Evolutionary conservation across 2,329 filamentous ascomycete species (phyloP).

Genomic region (Graphilbum ipis-grandicollis): DNA sequence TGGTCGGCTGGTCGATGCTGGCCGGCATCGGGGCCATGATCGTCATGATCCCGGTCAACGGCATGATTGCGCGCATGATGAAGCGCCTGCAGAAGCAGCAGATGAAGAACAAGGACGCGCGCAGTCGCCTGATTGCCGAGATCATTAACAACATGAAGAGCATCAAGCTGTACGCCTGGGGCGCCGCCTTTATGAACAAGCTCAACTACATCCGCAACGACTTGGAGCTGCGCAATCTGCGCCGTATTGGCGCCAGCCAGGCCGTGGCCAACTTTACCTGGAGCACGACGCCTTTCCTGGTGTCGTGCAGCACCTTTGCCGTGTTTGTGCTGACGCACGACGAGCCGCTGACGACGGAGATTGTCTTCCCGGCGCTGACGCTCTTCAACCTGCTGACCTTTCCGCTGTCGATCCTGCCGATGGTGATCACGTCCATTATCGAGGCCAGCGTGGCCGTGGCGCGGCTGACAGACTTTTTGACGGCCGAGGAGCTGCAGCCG

Average conservation of each 20-base stretch:
- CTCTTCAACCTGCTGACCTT: constrained; percentile 95
- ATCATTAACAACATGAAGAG: constrained; percentile 99
- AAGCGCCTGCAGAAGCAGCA: constrained; percentile 87
- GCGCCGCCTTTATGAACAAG: constrained; percentile 91
- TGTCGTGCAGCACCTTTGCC: constrained; percentile 90
- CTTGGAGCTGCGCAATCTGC: constrained; percentile 81
- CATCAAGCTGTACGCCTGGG: constrained; percentile 98
- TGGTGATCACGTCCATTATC: constrained; percentile 94
- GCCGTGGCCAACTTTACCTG: constrained; percentile 95
- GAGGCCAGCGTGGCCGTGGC: constrained; percentile 87
- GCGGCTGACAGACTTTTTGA: constrained; percentile 70
- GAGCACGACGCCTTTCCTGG: constrained; percentile 92
- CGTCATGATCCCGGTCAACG: constrained; percentile 92
- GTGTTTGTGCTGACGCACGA: constrained; percentile 80
- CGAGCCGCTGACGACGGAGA: constrained; percentile 72
- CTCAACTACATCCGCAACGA: constrained; percentile 94
- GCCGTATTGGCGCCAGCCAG: constrained; percentile 89
- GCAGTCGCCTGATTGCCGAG: constrained; percentile 86
- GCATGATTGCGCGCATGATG: constrained; percentile 80
- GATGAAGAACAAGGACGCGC: constrained; percentile 97
- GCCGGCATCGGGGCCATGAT: constrained; percentile 92
- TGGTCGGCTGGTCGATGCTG: constrained; percentile 92
- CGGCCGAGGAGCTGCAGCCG: constrained; percentile 73
- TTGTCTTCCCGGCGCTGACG: constrained; percentile 86
- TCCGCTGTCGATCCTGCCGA: constrained; percentile 80